Conservation (phyloP, 1,284 basidiomycete genomes). For the Cryptococcus sp. region DNA sequence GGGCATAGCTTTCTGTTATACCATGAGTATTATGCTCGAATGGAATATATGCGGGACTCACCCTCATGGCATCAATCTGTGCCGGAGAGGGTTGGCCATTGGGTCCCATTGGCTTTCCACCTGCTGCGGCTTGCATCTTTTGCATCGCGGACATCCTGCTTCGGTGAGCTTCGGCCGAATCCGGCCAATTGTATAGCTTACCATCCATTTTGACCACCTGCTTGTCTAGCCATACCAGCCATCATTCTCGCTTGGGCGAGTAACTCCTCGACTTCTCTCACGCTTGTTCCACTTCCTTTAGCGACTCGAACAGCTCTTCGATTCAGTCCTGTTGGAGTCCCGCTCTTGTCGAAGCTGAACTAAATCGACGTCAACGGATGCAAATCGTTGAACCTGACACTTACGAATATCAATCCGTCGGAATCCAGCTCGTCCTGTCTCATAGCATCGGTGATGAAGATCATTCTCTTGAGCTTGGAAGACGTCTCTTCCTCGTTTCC, state of each 20-base stretch:
- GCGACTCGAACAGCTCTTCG: conserved; percentile 86
- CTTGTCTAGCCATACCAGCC: conserved; percentile 94
- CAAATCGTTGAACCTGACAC: conserved; percentile 1
- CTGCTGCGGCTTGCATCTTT: conserved; percentile 80
- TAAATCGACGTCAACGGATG: conserved; percentile 4
- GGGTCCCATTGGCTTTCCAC: conserved; percentile 74
- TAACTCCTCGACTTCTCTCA: conserved; percentile 94
- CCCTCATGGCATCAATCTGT: conserved; percentile 90
- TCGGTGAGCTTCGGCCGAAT: background rate
- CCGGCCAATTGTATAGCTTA: conserved; percentile 35
- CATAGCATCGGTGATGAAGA: conserved; percentile 99
- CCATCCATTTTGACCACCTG: conserved; percentile 94
- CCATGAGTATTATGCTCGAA: background rate
- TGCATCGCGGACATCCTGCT: conserved; percentile 75
- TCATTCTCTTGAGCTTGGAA: conserved; percentile 91
- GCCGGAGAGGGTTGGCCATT: conserved; percentile 82
- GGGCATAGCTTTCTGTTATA: conserved; percentile 70
- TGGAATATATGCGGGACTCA: conserved; percentile 43
- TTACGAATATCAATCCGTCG: conserved; percentile 83
- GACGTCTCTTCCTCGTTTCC: conserved; percentile 85
- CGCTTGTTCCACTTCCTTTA: conserved; percentile 88
- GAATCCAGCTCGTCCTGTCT: conserved; percentile 87
- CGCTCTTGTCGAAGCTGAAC: conserved; percentile 68
- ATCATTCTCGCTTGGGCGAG: conserved; percentile 95
- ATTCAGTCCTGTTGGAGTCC: conserved; percentile 74